Base-by-base conservation (phyloP, 306 rosid species). In the Prunus armeniaca region DNA sequence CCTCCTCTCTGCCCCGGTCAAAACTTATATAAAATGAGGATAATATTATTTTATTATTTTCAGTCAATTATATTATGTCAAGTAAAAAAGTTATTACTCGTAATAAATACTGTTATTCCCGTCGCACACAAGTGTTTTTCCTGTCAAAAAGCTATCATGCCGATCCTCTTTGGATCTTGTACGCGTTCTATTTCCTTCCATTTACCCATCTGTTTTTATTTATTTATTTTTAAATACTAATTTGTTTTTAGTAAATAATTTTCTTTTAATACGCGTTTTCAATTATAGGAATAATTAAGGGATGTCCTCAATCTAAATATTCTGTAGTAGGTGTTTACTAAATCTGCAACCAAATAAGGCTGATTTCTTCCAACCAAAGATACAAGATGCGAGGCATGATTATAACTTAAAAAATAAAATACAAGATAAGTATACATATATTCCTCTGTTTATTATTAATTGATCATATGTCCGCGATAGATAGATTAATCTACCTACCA, bases 91-190 rank as follows among this genome's bases (percentile, higher is more conserved):
- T 32, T 32, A 32, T 32, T 4, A 32, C 0, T 0, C 7, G 38
- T 32, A 32, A 1, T 1, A 32, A 32, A 32, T 0, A 32, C 0
- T 32, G 0, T 32, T 32, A 32, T 32, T 0, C 2, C 38, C 1
- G 1, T 32, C 0, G 1, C 41, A 34, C 1, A 32, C 41, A 34
- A 34, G 0, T 34, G 8, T 5, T 34, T 34, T 0, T 7, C 2
- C 0, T 1, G 4, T 4, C 12, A 1, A 14, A 1, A 2, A 14
- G 45, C 2, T n/a, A 1, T 0, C 32, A 0, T 10, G 2, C 11
- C 28, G 20, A 62, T 62, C 12, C 41, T 58, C 34, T 22, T 58
- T 4, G 18, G 9, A 12, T 58, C 2, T 58, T 12, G 17, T 58
- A 52, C 11, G 58, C 9, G 0, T 38, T 38, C 43, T 38, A 38